phyloP scores from a whole-genome alignment of 169 alveolate genomes.

The Cryptosporidium ubiquitum region DNA sequence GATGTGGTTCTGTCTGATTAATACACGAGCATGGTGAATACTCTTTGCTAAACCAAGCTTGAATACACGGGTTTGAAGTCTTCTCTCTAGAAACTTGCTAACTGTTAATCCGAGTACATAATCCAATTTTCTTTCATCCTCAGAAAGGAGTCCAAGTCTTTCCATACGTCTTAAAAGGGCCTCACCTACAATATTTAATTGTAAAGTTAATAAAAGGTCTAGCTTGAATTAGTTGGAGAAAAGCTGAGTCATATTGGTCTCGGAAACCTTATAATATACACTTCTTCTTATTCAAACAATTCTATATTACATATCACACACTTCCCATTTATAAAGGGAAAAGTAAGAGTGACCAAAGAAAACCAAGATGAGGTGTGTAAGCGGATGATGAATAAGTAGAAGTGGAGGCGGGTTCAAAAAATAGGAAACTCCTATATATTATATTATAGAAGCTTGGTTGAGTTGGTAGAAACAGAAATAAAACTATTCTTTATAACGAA shows the following conservation, averaged over 20 bases:
- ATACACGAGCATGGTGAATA: conserved; percentile 98
- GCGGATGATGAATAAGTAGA: too few species aligned
- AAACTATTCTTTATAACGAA: too few species aligned
- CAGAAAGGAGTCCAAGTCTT: conserved; percentile 96
- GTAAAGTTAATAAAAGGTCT: conserved; percentile 15
- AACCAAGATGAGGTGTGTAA: background rate
- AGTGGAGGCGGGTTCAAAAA: background rate
- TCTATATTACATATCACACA: too few species aligned
- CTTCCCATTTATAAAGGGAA: too few species aligned
- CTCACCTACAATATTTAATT: conserved; percentile 82
- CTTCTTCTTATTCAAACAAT: too few species aligned
- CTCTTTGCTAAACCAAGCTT: conserved; percentile 95
- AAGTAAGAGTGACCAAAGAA: too few species aligned
- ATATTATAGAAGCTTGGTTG: too few species aligned
- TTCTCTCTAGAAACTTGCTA: conserved; percentile 97
- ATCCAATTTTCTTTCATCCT: conserved; percentile 97
- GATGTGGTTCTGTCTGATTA: conserved; percentile 98
- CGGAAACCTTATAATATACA: background rate
- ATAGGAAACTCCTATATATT: too few species aligned
- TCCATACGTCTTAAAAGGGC: conserved; percentile 99
- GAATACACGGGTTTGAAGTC: conserved; percentile 98
- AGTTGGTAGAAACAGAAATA: too few species aligned
- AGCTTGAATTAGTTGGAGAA: background rate
- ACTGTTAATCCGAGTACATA: conserved; percentile 98
- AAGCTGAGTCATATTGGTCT: too few species aligned